Conservation (phyloP, 2,329 filamentous ascomycete species). For the Aspergillus awamori region DNA sequence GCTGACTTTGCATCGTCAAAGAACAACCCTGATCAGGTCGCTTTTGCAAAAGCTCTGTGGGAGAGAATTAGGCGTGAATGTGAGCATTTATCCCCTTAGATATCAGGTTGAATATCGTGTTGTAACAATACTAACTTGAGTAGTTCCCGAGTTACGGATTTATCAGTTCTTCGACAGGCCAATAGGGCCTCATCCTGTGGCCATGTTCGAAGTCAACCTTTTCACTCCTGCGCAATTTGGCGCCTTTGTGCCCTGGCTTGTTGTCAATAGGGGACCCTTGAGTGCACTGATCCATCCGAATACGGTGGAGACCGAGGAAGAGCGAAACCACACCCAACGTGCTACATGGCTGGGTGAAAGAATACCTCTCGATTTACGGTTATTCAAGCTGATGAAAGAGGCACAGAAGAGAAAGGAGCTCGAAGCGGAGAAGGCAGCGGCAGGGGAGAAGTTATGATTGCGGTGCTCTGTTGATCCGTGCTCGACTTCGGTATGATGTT, state of each 20-base stretch:
- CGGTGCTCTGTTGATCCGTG: background rate
- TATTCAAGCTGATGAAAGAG: constrained; percentile 39
- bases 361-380: constrained; percentile 46
- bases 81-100: constrained; percentile 42
- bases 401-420: constrained; percentile 24
- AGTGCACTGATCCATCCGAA: constrained; percentile 84
- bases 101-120: background rate
- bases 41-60: constrained; percentile 73
- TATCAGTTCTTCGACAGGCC: constrained; percentile 77
- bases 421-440: constrained; percentile 4
- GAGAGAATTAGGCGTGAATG: constrained; percentile 80
- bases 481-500: background rate
- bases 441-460: background rate
- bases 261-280: constrained; percentile 77
- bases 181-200: constrained; percentile 77
- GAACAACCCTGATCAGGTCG: constrained; percentile 61
- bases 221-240: constrained; percentile 87
- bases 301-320: constrained; percentile 57
- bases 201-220: constrained; percentile 92
- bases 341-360: constrained; percentile 51
- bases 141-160: constrained; percentile 82
- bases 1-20: constrained; percentile 30
- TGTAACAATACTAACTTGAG: background rate
- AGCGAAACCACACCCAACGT: constrained; percentile 52
- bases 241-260: constrained; percentile 83